Base-by-base conservation (phyloP, 1,284 basidiomycete genomes). In the Schizophyllum commune region DNA sequence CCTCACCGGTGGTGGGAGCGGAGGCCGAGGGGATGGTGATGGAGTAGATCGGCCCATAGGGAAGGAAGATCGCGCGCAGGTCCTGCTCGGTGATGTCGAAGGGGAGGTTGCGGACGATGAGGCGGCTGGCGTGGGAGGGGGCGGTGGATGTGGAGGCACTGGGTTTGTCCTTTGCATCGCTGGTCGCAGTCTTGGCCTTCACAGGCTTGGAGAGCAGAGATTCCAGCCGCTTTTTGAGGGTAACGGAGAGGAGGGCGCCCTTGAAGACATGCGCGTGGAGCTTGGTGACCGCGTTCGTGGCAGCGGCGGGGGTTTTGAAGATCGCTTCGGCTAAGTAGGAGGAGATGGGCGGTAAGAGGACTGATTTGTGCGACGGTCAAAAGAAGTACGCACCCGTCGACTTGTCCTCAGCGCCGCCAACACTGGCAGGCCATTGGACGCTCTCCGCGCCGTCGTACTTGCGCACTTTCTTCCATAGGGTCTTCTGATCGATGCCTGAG, bases 221-320 rank as follows among this genome's bases (percentile, higher is more conserved):
- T 39, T 66, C 65, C 22, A 61, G 75, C 1, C 92, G 85, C 71
- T 95, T 95, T 79, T 98, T 98, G 64, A 98, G 81, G 5, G 91
- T 88, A n/a, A 89, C 92, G 5, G 90, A 94, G 27, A 98, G 83
- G 15, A 95, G 77, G 2, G 83, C 79, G 53, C 94, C 94, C 73
- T 98, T 97, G 83, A 91, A 98, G 52, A 95, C 88, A 71, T 97
- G 94, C 0, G 93, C 93, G 71, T 99, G 94, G 0, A 99, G 84
- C 75, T 94, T 95, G 62, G 76, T 78, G 32, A 93, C 83, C 1
- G 91, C 91, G 20, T 87, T 84, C 58, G 83, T 79, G 0, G 95
- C 94, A 60, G 84, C 77, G 4, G 80, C 79, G 8, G 94, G 87
- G 0, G 84, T 86, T 1, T 81, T 75, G 73, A 96, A 97, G 32